Percentiles rank a stretch among this genome's conserved stretches.
Conservation (phyloP, 768 basidiomycete species). For the Xerocomellus intermedius region DNA sequence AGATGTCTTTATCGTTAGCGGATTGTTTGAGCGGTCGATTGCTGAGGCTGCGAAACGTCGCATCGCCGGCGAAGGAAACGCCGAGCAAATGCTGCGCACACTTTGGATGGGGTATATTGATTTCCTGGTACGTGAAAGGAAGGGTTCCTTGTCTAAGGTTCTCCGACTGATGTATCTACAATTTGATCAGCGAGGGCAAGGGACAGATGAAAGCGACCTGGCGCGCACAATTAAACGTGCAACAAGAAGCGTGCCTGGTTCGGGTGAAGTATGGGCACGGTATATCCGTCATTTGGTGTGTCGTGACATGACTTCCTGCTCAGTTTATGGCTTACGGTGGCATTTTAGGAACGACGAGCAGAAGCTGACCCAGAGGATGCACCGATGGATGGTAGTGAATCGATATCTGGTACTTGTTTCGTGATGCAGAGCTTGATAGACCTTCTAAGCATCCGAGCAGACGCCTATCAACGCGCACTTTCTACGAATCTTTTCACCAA, state of each 20-base stretch:
- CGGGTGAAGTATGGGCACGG: slow-evolving; percentile 75
- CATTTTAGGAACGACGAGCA: slow-evolving; percentile 21
- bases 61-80: slow-evolving; percentile 51
- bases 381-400: slow-evolving; percentile 22
- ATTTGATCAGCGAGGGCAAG: slow-evolving; percentile 31
- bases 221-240: slow-evolving; percentile 52
- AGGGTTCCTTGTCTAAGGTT: background rate
- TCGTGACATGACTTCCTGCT: background rate
- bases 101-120: slow-evolving; percentile 80
- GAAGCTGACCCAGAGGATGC: slow-evolving; percentile 16
- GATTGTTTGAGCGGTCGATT: slow-evolving; percentile 73
- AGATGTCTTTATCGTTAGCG: slow-evolving; percentile 53
- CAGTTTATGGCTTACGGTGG: background rate
- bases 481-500: slow-evolving; percentile 51
- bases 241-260: slow-evolving; percentile 68
- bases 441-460: slow-evolving; percentile 34
- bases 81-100: slow-evolving; percentile 55
- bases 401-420: slow-evolving; percentile 22
- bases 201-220: slow-evolving; percentile 43
- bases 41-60: slow-evolving; percentile 63
- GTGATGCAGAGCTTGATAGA: background rate
- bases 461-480: slow-evolving; percentile 57
- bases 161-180: background rate
- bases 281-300: slow-evolving; percentile 72
- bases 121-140: slow-evolving; percentile 50